A percentile compares a stretch with the other conserved stretches of the same genome.
Evolutionary conservation across 352 stramenopile species (phyloP).

Genomic region (Globisporangium echinulatum): DNA sequence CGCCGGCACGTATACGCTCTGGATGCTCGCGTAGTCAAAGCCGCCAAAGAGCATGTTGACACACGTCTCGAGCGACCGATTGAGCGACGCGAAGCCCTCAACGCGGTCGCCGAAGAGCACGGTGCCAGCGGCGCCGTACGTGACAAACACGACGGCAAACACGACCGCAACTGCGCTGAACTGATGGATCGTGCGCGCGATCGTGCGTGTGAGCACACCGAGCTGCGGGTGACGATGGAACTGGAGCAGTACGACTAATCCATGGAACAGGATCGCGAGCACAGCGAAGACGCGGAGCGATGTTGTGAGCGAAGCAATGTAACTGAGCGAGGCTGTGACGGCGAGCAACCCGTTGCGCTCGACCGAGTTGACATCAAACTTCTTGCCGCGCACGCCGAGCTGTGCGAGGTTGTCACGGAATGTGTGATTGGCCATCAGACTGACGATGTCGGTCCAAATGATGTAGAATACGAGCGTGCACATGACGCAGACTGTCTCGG

Average conservation of each 20-base stretch:
- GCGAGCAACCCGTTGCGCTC: slow-evolving; percentile 22
- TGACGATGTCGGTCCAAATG: slow-evolving; percentile 25
- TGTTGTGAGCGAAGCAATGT: slow-evolving; percentile 20
- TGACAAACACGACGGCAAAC: slow-evolving; percentile 52
- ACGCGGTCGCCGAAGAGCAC: slow-evolving; percentile 57
- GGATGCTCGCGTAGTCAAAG: slow-evolving; percentile 48
- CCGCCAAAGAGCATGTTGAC: slow-evolving; percentile 67
- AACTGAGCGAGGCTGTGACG: slow-evolving; percentile 18
- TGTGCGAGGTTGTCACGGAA: slow-evolving; percentile 38
- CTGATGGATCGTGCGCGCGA: slow-evolving; percentile 37
- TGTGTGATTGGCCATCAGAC: slow-evolving; percentile 27
- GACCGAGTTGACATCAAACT: slow-evolving; percentile 22
- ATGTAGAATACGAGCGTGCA: slow-evolving; percentile 28
- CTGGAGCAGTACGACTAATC: slow-evolving; percentile 32
- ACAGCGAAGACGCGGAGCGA: slow-evolving; percentile 28
- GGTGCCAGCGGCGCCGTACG: slow-evolving; percentile 37
- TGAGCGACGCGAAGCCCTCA: slow-evolving; percentile 34
- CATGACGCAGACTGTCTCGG: neutral
- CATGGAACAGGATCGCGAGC: slow-evolving; percentile 21
- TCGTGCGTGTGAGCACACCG: slow-evolving; percentile 49
- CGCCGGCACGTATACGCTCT: slow-evolving; percentile 29
- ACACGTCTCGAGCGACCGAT: slow-evolving; percentile 37
- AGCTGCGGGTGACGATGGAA: slow-evolving; percentile 52
- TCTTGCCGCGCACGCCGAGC: slow-evolving; percentile 29
- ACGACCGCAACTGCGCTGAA: slow-evolving; percentile 52